phyloP scores from a whole-genome alignment of 116 monocot genomes.

The Papilionanthe hybrid region DNA sequence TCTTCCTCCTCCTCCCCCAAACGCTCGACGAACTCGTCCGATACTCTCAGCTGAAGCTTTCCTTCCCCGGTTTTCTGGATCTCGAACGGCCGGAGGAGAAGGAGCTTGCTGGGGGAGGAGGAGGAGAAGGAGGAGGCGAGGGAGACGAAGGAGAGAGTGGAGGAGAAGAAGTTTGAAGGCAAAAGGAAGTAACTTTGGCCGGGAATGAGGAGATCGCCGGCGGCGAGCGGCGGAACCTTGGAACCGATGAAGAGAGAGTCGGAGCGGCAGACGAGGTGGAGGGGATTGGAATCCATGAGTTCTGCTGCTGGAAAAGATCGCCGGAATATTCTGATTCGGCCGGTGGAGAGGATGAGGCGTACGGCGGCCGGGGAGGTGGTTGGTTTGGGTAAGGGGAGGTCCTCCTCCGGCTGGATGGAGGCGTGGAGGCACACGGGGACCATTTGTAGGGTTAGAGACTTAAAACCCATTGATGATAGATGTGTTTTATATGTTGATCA shows the following conservation, averaged over 20 bases:
- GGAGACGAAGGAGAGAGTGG: slow-evolving; percentile 41
- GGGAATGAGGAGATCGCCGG: slow-evolving; percentile 28
- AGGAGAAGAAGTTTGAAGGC: slow-evolving; percentile 40
- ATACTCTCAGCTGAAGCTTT: slow-evolving; percentile 32
- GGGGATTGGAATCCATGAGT: slow-evolving; percentile 40
- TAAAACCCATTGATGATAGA: not conserved
- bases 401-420: slow-evolving; percentile 5
- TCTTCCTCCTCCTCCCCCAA: slow-evolving; percentile 4
- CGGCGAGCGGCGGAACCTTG: slow-evolving; percentile 31
- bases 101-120: slow-evolving; percentile 11
- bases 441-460: slow-evolving; percentile 1
- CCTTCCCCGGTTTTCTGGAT: slow-evolving; percentile 35
- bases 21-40: slow-evolving; percentile 31
- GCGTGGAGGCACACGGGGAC: not conserved
- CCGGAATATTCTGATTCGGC: slow-evolving; percentile 24
- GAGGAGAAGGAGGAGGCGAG: slow-evolving; percentile 30
- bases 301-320: slow-evolving; percentile 26
- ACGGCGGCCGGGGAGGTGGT: not conserved
- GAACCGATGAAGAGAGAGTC: slow-evolving; percentile 43
- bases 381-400: not conserved
- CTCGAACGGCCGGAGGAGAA: slow-evolving; percentile 28
- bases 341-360: slow-evolving; percentile 29
- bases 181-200: slow-evolving; percentile 44
- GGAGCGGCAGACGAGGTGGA: slow-evolving; percentile 42
- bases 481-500: not conserved